Base-by-base conservation (phyloP, 2,329 filamentous ascomycete species). In the Colletotrichum aenigma region DNA sequence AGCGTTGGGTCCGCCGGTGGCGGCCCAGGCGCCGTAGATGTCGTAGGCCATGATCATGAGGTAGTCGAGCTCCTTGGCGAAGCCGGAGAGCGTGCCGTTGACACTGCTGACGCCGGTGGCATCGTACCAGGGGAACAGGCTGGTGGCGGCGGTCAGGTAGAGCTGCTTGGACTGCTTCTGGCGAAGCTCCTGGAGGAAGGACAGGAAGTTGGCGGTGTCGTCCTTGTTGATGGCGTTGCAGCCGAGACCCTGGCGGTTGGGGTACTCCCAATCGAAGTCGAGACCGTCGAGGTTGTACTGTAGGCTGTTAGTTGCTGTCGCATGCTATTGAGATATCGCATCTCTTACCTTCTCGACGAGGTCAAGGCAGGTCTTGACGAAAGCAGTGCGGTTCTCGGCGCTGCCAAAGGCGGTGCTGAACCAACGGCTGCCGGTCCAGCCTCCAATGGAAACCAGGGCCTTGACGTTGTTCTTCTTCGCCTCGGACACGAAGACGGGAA, bases 181-280 rank as follows among this genome's bases (percentile, higher is more conserved):
- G 30, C 74, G 65, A 30, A 76, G 70, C 70, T 76, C 74, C 43
- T 68, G 28, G 18, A 76, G 74, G 70, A 76, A 76, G 21, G 30
- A 9, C 7, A 66, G 43, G 48, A 76, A 76, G 70, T 76, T 76
- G 64, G 74, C 70, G 12, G 74, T 76, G 36, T 76, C 74, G 48
- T 73, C 18, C 55, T 43, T 30, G 58, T 73, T 73, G 28, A 76
- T 76, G 43, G 48, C 30, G 70, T 76, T 76, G 74, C 74, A 76
- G 65, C 74, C 74, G 10, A 76, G 65, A 10, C 74, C 74, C 58
- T 76, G 74, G 36, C 74, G 74, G 74, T 74, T 74, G 28, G 78
- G 78, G 66, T 79, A 80, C 36, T 80, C 79, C n/a, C 60, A 78
- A 66, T 80, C 79, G 12, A 79, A 77, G 67, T 79, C 78, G 8